Conservation (phyloP, 768 basidiomycete species). For the Cystofilobasidium ferigula region DNA sequence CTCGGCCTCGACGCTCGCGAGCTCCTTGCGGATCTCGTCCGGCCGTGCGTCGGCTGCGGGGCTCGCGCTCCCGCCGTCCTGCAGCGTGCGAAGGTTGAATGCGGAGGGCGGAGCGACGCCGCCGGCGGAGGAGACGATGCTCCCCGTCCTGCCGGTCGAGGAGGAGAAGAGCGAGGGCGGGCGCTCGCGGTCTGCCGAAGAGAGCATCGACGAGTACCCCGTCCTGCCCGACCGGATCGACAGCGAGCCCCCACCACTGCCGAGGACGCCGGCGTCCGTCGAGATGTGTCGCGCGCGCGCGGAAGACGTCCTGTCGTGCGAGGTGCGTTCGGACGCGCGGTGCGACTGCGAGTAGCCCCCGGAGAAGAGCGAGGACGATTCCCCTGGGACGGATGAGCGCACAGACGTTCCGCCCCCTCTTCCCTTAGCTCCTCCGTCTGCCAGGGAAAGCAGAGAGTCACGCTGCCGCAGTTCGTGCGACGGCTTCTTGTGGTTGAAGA, state of each 20-base stretch:
- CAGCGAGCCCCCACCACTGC: too few species aligned
- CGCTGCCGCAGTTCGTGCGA: background rate
- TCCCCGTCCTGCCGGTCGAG: background rate
- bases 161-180: conserved; percentile 8
- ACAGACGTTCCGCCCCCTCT: background rate
- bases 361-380: conserved; percentile 8
- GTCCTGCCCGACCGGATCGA: conserved; percentile 16
- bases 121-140: background rate
- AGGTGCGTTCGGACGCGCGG: conserved; percentile 1
- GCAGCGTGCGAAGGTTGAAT: background rate
- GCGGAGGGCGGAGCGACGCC: conserved; percentile 10
- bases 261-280: background rate
- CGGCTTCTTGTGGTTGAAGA: conserved; percentile 7
- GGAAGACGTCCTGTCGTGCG: background rate
- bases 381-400: background rate
- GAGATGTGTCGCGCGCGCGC: background rate
- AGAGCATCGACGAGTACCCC: background rate
- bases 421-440: background rate
- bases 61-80: background rate
- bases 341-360: background rate
- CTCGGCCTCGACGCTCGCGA: conserved; percentile 16
- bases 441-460: background rate
- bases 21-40: background rate
- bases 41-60: conserved; percentile 5
- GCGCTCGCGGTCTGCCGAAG: background rate